Evolutionary conservation across 1,284 basidiomycete species (phyloP).

Genomic region (Leccinum subrobustum): DNA sequence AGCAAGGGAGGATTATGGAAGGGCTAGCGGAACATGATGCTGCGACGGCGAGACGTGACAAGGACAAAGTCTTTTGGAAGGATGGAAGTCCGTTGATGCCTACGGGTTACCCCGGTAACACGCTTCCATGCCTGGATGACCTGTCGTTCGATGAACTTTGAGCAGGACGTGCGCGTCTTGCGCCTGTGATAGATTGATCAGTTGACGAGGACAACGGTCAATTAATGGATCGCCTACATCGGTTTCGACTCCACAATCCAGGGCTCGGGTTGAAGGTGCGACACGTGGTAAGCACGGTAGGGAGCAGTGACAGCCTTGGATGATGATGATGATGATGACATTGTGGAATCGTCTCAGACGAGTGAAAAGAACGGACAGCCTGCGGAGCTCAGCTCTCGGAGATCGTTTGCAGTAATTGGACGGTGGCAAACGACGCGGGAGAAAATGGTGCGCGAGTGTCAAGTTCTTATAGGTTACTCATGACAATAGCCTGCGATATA

Average conservation of each 20-base stretch:
- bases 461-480: conserved; percentile 14
- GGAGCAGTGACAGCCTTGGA: conserved; percentile 8
- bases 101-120: conserved; percentile 52
- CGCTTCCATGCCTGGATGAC: conserved; percentile 60
- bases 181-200: conserved; percentile 15
- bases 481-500: conserved; percentile 19
- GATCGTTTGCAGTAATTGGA: conserved; percentile 13
- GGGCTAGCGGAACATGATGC: conserved; percentile 36
- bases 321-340: conserved; percentile 9
- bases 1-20: neutral
- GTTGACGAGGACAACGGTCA: neutral
- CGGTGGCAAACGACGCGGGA: conserved; percentile 5
- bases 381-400: conserved; percentile 20
- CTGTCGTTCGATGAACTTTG: conserved; percentile 55
- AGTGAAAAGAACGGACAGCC: conserved; percentile 27
- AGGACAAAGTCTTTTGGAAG: conserved; percentile 60
- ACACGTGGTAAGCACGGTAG: conserved; percentile 13
- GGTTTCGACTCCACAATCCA: conserved; percentile 29
- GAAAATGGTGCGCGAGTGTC: neutral
- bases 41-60: conserved; percentile 53
- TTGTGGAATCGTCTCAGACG: conserved; percentile 28
- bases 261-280: conserved; percentile 17
- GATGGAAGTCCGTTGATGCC: conserved; percentile 49
- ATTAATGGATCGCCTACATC: conserved; percentile 18
- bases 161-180: conserved; percentile 35